Percentiles rank a stretch among this genome's conserved stretches.
phyloP scores from a whole-genome alignment of 768 basidiomycete genomes.

The Lactarius deliciosus region DNA sequence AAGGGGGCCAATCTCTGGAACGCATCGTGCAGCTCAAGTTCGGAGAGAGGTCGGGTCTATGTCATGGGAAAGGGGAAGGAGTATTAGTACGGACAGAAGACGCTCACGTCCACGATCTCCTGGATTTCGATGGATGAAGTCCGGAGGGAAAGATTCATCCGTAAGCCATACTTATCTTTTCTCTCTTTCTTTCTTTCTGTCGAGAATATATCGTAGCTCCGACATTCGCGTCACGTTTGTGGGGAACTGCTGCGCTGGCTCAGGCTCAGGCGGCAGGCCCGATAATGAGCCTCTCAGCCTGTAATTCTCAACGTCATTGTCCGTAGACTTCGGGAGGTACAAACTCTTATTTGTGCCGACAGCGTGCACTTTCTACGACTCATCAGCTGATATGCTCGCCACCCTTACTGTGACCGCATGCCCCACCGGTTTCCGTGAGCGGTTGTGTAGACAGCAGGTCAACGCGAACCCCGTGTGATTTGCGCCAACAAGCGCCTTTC shows the following conservation, averaged over 20 bases:
- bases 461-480: neutral
- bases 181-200: conserved; percentile 12
- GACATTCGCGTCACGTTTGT: conserved; percentile 24
- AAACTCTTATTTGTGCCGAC: conserved; percentile 8
- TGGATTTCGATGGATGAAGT: conserved; percentile 21
- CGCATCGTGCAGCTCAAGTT: conserved; percentile 35
- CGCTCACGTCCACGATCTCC: conserved; percentile 19
- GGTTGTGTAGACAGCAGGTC: neutral
- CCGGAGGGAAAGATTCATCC: conserved; percentile 27
- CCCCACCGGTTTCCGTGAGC: neutral
- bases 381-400: conserved; percentile 2
- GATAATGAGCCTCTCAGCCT: conserved; percentile 22
- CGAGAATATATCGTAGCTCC: conserved; percentile 22
- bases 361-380: neutral
- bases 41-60: conserved; percentile 16
- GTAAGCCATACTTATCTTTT: conserved; percentile 22
- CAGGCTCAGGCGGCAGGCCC: conserved; percentile 20
- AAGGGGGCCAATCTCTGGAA: conserved; percentile 44
- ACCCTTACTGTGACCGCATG: neutral
- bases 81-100: conserved; percentile 26
- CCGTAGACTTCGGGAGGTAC: conserved; percentile 28
- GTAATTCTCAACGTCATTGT: conserved; percentile 27
- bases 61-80: conserved; percentile 23
- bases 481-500: conserved; percentile 3
- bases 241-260: conserved; percentile 19